These are phyloP conservation scores for Plasmodium relictum DNA, from an alignment of 169 alveolate genomes.

Conservation along the genomic window DNA sequence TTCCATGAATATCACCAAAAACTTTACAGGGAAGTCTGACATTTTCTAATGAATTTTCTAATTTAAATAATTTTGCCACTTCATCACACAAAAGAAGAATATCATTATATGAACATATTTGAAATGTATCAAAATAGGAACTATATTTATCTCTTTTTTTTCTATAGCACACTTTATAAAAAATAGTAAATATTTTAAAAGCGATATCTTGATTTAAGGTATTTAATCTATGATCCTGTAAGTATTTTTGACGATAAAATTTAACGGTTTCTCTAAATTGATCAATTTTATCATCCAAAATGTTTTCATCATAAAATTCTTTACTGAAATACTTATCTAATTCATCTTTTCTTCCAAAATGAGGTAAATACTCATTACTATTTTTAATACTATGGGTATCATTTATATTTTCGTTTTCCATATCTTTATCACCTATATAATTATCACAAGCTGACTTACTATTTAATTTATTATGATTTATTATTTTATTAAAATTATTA, in stretches of 20 bases:
- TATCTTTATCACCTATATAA: background rate
- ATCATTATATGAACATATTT: slow-evolving; percentile 81
- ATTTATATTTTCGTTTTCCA: background rate
- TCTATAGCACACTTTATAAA: slow-evolving; percentile 74
- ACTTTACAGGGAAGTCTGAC: slow-evolving; percentile 78
- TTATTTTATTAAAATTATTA: background rate
- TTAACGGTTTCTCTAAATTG: slow-evolving; percentile 17
- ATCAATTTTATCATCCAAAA: background rate
- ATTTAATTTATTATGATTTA: background rate
- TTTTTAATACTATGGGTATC: background rate
- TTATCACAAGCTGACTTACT: background rate
- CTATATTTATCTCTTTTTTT: slow-evolving; percentile 40
- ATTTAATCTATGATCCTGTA: slow-evolving; percentile 23
- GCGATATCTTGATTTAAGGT: slow-evolving; percentile 80
- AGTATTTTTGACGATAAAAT: slow-evolving; percentile 27
- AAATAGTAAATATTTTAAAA: slow-evolving; percentile 62
- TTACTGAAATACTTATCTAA: background rate
- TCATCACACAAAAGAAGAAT: slow-evolving; percentile 82
- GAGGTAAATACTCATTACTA: background rate
- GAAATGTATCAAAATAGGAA: slow-evolving; percentile 10
- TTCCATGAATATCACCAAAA: slow-evolving; percentile 81
- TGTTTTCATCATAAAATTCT: slow-evolving; percentile 2
- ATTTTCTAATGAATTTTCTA: slow-evolving; percentile 77
- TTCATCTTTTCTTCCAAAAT: slow-evolving; percentile 14
- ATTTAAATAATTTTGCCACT: slow-evolving; percentile 72